A percentile compares a stretch with the other conserved stretches of the same genome.
Evolutionary conservation across 75 land plant genomes (phyloP).

Genomic region (Selaginella moellendorffii): DNA sequence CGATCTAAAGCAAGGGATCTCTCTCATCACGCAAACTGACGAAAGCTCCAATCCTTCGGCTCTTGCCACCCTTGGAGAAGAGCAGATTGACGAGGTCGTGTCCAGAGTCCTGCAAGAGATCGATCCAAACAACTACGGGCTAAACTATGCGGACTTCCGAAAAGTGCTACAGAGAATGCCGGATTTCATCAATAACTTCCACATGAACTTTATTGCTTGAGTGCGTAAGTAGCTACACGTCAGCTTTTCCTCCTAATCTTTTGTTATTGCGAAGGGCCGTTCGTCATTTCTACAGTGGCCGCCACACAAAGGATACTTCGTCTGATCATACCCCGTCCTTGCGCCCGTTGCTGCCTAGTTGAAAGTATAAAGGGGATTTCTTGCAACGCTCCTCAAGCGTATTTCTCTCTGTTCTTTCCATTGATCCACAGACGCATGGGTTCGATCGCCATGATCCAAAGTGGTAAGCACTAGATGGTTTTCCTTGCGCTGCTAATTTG

Average conservation of each 20-base stretch:
- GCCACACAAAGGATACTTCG: background rate
- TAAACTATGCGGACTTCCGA: slow-evolving; percentile 22
- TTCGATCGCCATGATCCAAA: too few relatives aligned
- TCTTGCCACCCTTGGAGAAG: slow-evolving; percentile 16
- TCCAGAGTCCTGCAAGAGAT: slow-evolving; percentile 13
- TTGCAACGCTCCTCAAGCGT: too few relatives aligned
- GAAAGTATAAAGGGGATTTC: too few relatives aligned
- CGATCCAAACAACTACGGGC: slow-evolving; percentile 16
- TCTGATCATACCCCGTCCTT: too few relatives aligned
- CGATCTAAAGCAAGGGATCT: slow-evolving; percentile 24
- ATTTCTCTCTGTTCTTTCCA: too few relatives aligned
- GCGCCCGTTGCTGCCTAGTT: too few relatives aligned
- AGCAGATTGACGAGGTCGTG: slow-evolving; percentile 16
- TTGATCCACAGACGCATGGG: too few relatives aligned
- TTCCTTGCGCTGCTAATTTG: too few relatives aligned
- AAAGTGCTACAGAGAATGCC: slow-evolving; percentile 23
- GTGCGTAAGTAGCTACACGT: background rate
- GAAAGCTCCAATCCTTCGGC: slow-evolving; percentile 7
- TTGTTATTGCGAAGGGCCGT: background rate
- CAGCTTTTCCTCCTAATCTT: background rate
- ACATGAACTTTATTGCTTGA: background rate
- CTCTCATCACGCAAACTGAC: slow-evolving; percentile 16
- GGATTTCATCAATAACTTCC: slow-evolving; percentile 11
- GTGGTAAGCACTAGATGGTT: too few relatives aligned
- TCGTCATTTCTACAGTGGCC: background rate